Conservation (phyloP, 768 basidiomycete genomes). For the Mycena metata region DNA sequence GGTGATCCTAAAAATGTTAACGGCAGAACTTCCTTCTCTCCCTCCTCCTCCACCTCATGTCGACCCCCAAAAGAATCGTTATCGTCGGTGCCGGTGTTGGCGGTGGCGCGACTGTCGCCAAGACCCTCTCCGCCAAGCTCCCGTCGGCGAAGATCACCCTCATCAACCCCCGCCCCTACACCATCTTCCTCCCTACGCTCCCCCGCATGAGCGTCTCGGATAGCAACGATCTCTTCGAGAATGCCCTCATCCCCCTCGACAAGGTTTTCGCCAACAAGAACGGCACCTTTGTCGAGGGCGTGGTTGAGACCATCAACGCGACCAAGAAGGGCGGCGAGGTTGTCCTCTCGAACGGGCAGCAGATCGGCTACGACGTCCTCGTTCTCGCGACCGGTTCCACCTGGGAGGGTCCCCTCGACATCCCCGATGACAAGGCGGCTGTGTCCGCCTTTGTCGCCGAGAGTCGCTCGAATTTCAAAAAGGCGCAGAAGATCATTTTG, state of each 20-base stretch:
- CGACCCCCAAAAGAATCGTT: slow-evolving; percentile 18
- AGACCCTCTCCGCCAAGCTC: slow-evolving; percentile 27
- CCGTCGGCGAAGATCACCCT: slow-evolving; percentile 30
- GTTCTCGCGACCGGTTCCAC: slow-evolving; percentile 67
- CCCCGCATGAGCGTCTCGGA: slow-evolving; percentile 56
- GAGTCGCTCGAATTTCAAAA: slow-evolving; percentile 43
- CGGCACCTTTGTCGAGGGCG: slow-evolving; percentile 55
- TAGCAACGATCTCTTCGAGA: slow-evolving; percentile 47
- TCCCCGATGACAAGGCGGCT: slow-evolving; percentile 45
- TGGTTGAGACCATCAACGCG: slow-evolving; percentile 45
- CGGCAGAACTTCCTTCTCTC: too few relatives aligned
- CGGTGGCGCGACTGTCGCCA: slow-evolving; percentile 4
- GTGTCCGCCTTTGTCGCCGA: slow-evolving; percentile 42
- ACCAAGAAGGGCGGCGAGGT: slow-evolving; percentile 56
- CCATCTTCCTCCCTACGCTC: slow-evolving; percentile 53
- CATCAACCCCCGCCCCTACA: slow-evolving; percentile 56
- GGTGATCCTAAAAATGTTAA: too few relatives aligned
- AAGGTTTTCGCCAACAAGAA: slow-evolving; percentile 59
- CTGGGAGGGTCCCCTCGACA: slow-evolving; percentile 58
- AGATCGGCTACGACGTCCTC: slow-evolving; percentile 62
- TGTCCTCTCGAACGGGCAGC: slow-evolving; percentile 59
- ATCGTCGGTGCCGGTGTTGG: slow-evolving; percentile 19
- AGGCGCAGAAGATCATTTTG: slow-evolving; percentile 53
- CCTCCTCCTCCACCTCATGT: too few relatives aligned
- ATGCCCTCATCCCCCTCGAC: slow-evolving; percentile 61